Percentiles rank a stretch among this genome's conserved stretches.
These are phyloP conservation scores for Fonsecaea multimorphosa DNA, from an alignment of 2,329 filamentous ascomycete genomes.

Conservation along the genomic window DNA sequence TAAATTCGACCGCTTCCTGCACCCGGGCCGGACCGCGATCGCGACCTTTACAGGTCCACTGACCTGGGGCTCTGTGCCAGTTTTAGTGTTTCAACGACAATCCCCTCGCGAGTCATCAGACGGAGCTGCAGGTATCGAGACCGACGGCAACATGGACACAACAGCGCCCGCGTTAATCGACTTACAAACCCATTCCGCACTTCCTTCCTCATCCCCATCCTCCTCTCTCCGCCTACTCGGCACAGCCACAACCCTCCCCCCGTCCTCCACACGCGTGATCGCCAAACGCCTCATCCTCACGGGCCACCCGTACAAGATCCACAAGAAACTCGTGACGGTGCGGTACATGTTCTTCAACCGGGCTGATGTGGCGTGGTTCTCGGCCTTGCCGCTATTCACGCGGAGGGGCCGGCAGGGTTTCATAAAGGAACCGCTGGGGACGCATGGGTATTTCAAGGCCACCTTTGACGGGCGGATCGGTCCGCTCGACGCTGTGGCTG, in stretches of 20 bases:
- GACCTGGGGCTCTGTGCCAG: slow-evolving; percentile 90
- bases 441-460: slow-evolving; percentile 99
- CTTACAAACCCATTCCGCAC: slow-evolving; percentile 51
- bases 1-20: slow-evolving; percentile 91
- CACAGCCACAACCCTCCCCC: slow-evolving; percentile 84
- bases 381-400: slow-evolving; percentile 93
- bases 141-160: too few relatives aligned
- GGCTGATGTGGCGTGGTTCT: slow-evolving; percentile 96
- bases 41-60: slow-evolving; percentile 89
- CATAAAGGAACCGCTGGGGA: slow-evolving; percentile 92
- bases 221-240: slow-evolving; percentile 73
- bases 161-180: slow-evolving; percentile 43
- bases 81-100: slow-evolving; percentile 76
- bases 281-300: slow-evolving; percentile 94
- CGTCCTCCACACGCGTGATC: slow-evolving; percentile 75
- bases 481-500: slow-evolving; percentile 89
- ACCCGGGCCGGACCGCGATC: slow-evolving; percentile 87
- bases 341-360: slow-evolving; percentile 99
- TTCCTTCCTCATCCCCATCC: slow-evolving; percentile 49
- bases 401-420: slow-evolving; percentile 84
- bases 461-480: slow-evolving; percentile 97
- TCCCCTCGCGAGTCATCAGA: neutral
- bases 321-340: slow-evolving; percentile 95
- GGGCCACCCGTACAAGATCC: slow-evolving; percentile 97
- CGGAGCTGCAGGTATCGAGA: neutral